These are phyloP conservation scores for Coprinopsis strossmayeri DNA, from an alignment of 768 basidiomycete genomes.

Conservation along the genomic window DNA sequence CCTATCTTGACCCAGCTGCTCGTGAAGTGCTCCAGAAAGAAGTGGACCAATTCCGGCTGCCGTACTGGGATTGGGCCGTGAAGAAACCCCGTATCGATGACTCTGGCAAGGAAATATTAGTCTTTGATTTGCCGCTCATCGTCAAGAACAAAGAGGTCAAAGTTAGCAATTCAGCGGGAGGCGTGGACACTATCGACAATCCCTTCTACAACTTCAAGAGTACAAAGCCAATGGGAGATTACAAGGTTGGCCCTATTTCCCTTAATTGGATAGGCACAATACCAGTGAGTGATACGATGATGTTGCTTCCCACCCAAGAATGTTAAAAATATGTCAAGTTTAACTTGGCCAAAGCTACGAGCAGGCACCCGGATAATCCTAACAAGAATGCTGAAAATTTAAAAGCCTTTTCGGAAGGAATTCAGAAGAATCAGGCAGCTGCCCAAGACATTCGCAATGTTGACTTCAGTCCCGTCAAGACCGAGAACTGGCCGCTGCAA, in stretches of 20 bases:
- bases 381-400: not conserved
- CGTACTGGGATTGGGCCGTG: conserved; percentile 1
- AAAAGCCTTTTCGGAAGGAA: not conserved
- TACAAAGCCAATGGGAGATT: not conserved
- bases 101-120: not conserved
- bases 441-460: not conserved
- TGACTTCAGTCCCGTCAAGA: not conserved
- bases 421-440: not conserved
- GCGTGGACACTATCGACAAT: not conserved
- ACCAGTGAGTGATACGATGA: too few species aligned
- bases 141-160: not conserved
- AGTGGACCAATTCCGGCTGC: not conserved
- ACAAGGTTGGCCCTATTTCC: not conserved
- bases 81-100: not conserved
- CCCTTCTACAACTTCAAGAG: not conserved
- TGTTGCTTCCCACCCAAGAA: not conserved
- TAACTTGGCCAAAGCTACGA: not conserved
- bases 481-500: not conserved
- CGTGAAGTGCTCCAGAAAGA: not conserved
- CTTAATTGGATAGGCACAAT: too few species aligned
- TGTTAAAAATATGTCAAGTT: not conserved
- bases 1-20: not conserved
- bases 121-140: not conserved
- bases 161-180: not conserved
- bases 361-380: not conserved